Conservation (phyloP, 768 basidiomycete species). For the Mycena belliarum region DNA sequence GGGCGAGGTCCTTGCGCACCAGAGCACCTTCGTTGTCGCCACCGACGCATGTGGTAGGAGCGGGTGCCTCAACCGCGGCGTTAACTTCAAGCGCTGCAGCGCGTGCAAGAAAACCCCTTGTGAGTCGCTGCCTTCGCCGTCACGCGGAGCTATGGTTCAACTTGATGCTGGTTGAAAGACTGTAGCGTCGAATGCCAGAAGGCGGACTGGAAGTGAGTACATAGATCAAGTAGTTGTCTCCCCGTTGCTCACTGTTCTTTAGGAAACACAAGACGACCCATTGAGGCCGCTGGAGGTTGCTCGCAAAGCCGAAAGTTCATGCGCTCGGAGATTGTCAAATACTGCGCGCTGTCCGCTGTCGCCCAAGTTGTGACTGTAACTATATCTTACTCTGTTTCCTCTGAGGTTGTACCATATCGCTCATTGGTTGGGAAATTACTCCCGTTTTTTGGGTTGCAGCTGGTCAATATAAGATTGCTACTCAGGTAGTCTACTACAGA, state of each 20-base stretch:
- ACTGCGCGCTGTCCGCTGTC: no score
- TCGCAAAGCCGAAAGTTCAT: no score
- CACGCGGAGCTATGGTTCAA: background rate
- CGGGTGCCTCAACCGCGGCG: conserved; percentile 29
- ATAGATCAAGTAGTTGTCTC: conserved; percentile 22
- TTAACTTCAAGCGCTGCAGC: conserved; percentile 29
- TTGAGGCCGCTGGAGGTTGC: no score
- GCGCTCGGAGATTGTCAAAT: no score
- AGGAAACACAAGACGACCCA: conserved; percentile 28
- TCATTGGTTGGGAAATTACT: no score
- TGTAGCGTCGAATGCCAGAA: conserved; percentile 30
- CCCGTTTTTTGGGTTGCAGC: no score
- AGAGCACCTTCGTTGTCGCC: conserved; percentile 25
- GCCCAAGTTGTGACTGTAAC: no score
- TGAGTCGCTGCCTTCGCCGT: conserved; percentile 1
- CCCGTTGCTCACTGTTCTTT: conserved; percentile 9
- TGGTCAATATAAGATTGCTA: no score
- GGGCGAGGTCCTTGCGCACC: conserved; percentile 11
- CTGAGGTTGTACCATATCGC: no score
- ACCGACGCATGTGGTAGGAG: conserved; percentile 30
- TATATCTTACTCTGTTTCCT: no score
- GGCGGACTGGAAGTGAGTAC: conserved; percentile 31
- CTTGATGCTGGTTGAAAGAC: no score
- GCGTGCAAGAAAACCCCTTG: conserved; percentile 29
- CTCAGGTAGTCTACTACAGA: no score